Conservation (phyloP, 2,329 filamentous ascomycete genomes). For the Zopfia rhizophila region DNA sequence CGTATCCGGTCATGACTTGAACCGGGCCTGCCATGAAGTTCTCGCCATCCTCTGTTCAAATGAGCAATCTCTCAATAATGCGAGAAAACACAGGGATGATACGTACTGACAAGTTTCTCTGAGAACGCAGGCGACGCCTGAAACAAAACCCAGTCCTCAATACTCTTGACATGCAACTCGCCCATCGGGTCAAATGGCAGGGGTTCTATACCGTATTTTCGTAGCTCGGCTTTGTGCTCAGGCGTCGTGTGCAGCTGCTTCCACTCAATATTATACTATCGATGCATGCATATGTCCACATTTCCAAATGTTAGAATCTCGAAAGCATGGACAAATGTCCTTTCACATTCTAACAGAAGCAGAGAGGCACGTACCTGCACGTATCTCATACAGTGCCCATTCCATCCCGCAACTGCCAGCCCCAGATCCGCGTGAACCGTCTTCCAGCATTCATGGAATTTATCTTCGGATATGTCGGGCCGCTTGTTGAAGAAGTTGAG, state of each 20-base stretch:
- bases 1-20: conserved; percentile 19
- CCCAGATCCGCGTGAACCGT: conserved; percentile 29
- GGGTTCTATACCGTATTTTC: conserved; percentile 21
- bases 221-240: conserved; percentile 16
- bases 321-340: too few species aligned
- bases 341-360: neutral
- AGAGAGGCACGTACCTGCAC: conserved; percentile 14
- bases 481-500: conserved; percentile 28
- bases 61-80: too few species aligned
- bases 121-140: conserved; percentile 17
- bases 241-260: conserved; percentile 14
- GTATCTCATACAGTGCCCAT: conserved; percentile 21
- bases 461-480: conserved; percentile 21
- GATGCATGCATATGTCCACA: too few species aligned
- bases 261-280: too few species aligned
- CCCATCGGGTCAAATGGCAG: conserved; percentile 25
- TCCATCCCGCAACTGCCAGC: conserved; percentile 16
- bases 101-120: conserved; percentile 22
- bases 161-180: conserved; percentile 29
- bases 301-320: too few species aligned
- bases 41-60: conserved; percentile 21
- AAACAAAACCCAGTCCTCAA: conserved; percentile 27
- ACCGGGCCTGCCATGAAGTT: conserved; percentile 25
- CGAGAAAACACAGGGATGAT: neutral
- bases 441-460: conserved; percentile 24